phyloP scores from a whole-genome alignment of 257 asterid species.

The Solanum etuberosum region DNA sequence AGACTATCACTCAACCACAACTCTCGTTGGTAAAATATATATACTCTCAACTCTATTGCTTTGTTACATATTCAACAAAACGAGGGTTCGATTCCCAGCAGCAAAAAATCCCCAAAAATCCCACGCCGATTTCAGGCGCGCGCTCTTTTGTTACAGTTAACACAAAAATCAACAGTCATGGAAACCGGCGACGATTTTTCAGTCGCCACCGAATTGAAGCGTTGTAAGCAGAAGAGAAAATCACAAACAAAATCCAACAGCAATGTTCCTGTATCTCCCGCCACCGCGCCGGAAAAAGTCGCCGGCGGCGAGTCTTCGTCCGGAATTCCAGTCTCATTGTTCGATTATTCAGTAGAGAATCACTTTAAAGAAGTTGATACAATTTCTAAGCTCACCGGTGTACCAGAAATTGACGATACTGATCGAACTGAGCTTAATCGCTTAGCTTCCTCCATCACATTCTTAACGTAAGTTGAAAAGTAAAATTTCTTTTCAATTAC shows the following conservation, averaged over 20 bases:
- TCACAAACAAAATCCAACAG: background rate
- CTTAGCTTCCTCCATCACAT: conserved; percentile 52
- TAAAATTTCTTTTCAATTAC: background rate
- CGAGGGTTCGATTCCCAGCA: conserved; percentile 5
- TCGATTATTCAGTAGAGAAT: conserved; percentile 64
- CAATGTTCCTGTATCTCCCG: background rate
- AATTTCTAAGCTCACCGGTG: conserved; percentile 42
- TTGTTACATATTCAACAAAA: background rate
- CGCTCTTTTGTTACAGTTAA: background rate
- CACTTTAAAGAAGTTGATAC: conserved; percentile 51
- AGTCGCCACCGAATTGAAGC: background rate
- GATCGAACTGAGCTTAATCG: conserved; percentile 40
- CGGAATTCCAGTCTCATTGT: conserved; percentile 32
- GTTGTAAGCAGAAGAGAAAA: background rate
- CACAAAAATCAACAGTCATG: background rate
- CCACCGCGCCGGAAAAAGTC: background rate
- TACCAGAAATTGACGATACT: conserved; percentile 11
- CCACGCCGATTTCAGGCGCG: background rate
- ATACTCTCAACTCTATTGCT: background rate
- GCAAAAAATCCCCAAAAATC: background rate
- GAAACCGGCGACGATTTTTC: background rate
- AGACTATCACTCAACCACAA: too few species aligned
- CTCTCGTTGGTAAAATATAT: background rate
- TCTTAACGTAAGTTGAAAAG: conserved; percentile 36
- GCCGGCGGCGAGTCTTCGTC: conserved; percentile 8